Percentiles rank a stretch among this genome's conserved stretches.
These are phyloP conservation scores for Tetrahymena thermophila DNA, from an alignment of 73 alveolate genomes.

Conservation along the genomic window DNA sequence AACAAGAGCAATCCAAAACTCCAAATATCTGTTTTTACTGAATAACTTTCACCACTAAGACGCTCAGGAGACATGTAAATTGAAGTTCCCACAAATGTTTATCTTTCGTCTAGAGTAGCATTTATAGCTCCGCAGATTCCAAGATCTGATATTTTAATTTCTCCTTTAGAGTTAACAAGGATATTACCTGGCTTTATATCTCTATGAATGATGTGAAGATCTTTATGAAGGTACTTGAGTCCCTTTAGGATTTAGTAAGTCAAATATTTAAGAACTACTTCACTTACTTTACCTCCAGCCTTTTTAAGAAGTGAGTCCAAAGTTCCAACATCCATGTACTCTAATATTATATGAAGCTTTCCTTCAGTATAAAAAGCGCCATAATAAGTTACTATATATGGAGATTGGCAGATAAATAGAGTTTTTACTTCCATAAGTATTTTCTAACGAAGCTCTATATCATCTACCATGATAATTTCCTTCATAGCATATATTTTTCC, in stretches of 20 bases:
- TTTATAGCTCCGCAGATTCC: slow-evolving; percentile 83
- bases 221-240: slow-evolving; percentile 68
- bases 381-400: slow-evolving; percentile 80
- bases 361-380: slow-evolving; percentile 96
- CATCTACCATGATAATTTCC: not conserved
- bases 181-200: slow-evolving; percentile 95
- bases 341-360: slow-evolving; percentile 77
- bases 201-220: slow-evolving; percentile 69
- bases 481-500: slow-evolving; percentile 31
- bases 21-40: slow-evolving; percentile 90
- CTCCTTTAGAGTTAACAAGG: slow-evolving; percentile 80
- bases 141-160: slow-evolving; percentile 88
- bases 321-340: slow-evolving; percentile 92
- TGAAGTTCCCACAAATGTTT: slow-evolving; percentile 88
- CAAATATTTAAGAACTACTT: slow-evolving; percentile 68
- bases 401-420: slow-evolving; percentile 33
- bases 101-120: slow-evolving; percentile 60
- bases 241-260: slow-evolving; percentile 81
- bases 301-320: slow-evolving; percentile 59
- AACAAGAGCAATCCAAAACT: slow-evolving; percentile 79
- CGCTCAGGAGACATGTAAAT: slow-evolving; percentile 95
- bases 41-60: slow-evolving; percentile 86
- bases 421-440: slow-evolving; percentile 16
- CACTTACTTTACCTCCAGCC: slow-evolving; percentile 45
- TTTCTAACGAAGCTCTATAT: not conserved